A percentile compares a stretch with the other conserved stretches of the same genome.
Conservation (phyloP, 495 filamentous ascomycete genomes). For the Trichoderma parareesei region DNA sequence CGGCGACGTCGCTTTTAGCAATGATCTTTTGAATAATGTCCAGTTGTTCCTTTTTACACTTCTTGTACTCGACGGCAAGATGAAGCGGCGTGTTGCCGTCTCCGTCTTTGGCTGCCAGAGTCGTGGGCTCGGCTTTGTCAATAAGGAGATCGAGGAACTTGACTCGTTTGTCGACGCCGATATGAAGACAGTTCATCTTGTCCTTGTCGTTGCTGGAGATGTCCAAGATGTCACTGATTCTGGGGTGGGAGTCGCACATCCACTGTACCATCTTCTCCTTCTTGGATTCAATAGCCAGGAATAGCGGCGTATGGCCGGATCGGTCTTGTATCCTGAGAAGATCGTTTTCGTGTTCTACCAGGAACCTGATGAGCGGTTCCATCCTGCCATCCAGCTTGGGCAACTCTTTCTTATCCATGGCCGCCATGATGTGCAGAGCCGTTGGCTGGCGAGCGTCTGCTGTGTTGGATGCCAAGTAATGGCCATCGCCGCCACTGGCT, state of each 20-base stretch:
- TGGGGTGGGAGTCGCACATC: constrained; percentile 22
- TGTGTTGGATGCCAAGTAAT: background rate
- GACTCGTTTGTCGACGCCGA: constrained; percentile 21
- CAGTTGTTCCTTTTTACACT: constrained; percentile 18
- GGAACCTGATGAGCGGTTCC: constrained; percentile 16
- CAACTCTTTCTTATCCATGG: constrained; percentile 14
- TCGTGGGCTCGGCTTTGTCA: constrained; percentile 15
- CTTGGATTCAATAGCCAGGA: constrained; percentile 19
- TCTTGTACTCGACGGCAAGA: constrained; percentile 22
- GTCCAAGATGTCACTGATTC: constrained; percentile 20
- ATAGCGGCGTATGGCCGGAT: constrained; percentile 20
- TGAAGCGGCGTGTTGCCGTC: constrained; percentile 24
- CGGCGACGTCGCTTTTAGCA: constrained; percentile 14
- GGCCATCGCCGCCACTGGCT: background rate
- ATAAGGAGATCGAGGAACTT: constrained; percentile 17
- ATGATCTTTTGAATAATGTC: constrained; percentile 19
- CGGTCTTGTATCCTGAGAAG: constrained; percentile 17
- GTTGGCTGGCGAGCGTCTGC: constrained; percentile 12
- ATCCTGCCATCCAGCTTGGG: constrained; percentile 13
- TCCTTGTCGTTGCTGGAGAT: constrained; percentile 16
- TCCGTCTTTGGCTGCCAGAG: constrained; percentile 18
- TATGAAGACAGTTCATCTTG: constrained; percentile 20
- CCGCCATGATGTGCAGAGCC: constrained; percentile 14
- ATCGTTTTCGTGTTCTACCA: constrained; percentile 18
- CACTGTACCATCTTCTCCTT: constrained; percentile 18